phyloP scores from a whole-genome alignment of 139 green algal genomes.

The Yamagishiella unicocca region DNA sequence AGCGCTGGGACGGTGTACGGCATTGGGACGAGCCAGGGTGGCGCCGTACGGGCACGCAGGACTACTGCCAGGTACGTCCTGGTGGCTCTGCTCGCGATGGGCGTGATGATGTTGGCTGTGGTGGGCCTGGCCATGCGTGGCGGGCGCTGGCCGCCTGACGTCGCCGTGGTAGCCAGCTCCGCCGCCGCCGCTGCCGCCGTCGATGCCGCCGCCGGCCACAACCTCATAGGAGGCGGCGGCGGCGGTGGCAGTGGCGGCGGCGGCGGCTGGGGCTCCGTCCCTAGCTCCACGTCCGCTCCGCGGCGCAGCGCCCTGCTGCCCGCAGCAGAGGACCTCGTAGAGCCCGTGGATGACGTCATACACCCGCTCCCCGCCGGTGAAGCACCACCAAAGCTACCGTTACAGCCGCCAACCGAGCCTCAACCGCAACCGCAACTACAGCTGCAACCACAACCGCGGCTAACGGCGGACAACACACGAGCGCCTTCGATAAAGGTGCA shows the following conservation, averaged over 20 bases:
- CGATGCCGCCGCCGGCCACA: no score
- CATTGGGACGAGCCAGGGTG: neutral
- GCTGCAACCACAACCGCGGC: no score
- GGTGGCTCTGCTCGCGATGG: neutral
- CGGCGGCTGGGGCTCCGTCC: neutral
- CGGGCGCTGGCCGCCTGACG: neutral
- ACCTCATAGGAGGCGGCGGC: neutral
- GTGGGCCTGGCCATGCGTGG: slow-evolving; percentile 4
- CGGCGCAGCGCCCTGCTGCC: no score
- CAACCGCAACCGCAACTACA: no score
- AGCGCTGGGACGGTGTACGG: neutral
- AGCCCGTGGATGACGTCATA: no score
- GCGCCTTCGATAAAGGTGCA: no score
- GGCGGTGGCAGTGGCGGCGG: neutral
- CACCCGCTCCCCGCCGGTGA: no score
- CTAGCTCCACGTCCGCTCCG: no score
- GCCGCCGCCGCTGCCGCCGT: neutral
- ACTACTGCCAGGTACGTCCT: neutral
- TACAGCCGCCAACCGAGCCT: no score
- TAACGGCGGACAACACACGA: no score
- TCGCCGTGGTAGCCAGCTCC: neutral
- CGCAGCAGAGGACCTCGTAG: no score
- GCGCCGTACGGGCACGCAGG: neutral
- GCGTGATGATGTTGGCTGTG: neutral
- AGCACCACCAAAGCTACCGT: no score